These are phyloP conservation scores for Penicillium crystallinum DNA, from an alignment of 495 filamentous ascomycete genomes.

Conservation along the genomic window DNA sequence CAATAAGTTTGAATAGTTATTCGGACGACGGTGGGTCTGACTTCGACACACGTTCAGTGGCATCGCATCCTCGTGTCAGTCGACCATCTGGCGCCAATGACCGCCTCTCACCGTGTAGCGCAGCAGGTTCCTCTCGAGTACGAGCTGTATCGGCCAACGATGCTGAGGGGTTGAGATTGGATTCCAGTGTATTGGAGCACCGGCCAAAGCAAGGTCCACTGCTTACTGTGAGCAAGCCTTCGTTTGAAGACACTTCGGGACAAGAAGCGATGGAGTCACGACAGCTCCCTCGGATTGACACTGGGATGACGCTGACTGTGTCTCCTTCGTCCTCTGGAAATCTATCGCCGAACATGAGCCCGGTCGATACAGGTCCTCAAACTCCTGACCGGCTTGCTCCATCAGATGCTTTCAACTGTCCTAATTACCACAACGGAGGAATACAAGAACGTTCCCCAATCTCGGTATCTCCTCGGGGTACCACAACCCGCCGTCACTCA, in stretches of 20 bases:
- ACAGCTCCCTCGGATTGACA: constrained; percentile 19
- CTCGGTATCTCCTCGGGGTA: constrained; percentile 32
- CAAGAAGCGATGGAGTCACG: constrained; percentile 4
- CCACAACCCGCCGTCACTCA: constrained; percentile 4
- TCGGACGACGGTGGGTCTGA: constrained; percentile 58
- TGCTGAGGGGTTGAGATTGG: constrained; percentile 40
- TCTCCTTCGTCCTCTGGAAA: constrained; percentile 38
- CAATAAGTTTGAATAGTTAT: constrained; percentile 65
- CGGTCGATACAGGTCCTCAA: constrained; percentile 12
- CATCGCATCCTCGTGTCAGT: constrained; percentile 38
- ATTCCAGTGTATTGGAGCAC: constrained; percentile 28
- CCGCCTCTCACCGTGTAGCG: constrained; percentile 30
- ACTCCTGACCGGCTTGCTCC: constrained; percentile 33
- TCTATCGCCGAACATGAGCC: constrained; percentile 22
- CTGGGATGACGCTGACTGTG: constrained; percentile 14
- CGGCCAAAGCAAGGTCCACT: constrained; percentile 14
- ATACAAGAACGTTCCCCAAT: constrained; percentile 23
- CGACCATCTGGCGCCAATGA: constrained; percentile 19
- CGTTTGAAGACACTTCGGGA: constrained; percentile 13
- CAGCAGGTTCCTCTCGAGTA: constrained; percentile 29
- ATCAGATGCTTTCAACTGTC: constrained; percentile 30
- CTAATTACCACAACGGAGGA: constrained; percentile 29
- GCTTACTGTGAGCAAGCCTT: constrained; percentile 35
- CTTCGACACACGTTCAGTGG: constrained; percentile 46
- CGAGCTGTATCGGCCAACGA: constrained; percentile 68